Conservation (phyloP, 305 asterid species). For the Fraxinus baroniana region DNA sequence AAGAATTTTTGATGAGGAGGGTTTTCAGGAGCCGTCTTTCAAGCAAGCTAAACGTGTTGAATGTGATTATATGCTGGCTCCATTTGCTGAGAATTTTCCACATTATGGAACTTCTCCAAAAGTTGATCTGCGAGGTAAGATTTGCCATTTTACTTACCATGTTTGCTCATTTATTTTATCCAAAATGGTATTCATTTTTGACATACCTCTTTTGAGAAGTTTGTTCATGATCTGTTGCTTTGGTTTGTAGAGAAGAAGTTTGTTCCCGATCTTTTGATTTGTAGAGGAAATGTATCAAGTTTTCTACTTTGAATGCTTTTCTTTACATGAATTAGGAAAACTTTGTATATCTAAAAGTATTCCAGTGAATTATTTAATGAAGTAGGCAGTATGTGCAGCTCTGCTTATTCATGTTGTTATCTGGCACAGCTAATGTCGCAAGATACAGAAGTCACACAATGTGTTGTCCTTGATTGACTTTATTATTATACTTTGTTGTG, state of each 20-base stretch:
- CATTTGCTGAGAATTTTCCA: constrained; percentile 1
- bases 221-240: background rate
- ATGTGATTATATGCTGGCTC: background rate
- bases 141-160: background rate
- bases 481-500: background rate
- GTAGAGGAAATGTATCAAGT: too few species aligned
- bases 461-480: background rate
- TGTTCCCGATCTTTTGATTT: too few species aligned
- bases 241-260: background rate
- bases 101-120: background rate
- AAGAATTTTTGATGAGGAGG: constrained; percentile 28
- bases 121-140: constrained; percentile 11
- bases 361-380: background rate
- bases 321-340: background rate
- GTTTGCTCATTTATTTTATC: background rate
- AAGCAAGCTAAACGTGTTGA: constrained; percentile 27
- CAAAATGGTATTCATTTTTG: background rate
- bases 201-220: background rate
- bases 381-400: background rate
- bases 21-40: constrained; percentile 23
- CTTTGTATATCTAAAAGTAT: background rate
- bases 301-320: background rate
- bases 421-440: background rate
- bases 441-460: background rate
- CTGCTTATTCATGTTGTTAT: background rate